Conservation (phyloP, 805 yeast species). For the Metschnikowia rubicola region DNA sequence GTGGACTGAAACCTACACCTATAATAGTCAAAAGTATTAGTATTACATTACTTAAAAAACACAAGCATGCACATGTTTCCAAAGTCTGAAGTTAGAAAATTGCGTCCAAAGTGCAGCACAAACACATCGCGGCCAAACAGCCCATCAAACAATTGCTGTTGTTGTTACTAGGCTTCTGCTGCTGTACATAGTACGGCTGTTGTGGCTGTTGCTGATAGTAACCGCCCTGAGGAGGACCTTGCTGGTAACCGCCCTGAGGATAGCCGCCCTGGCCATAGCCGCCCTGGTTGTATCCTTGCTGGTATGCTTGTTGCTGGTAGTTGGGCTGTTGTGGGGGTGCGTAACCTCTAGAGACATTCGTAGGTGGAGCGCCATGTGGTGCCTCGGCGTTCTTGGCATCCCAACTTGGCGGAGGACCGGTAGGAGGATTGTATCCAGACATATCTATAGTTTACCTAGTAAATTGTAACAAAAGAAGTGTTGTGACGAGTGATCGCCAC, state of each 20-base stretch:
- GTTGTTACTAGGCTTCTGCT: constrained; percentile 27
- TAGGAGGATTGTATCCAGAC: constrained; percentile 24
- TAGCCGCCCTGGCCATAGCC: constrained; percentile 13
- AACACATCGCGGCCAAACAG: constrained; percentile 39
- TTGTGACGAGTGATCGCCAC: background rate
- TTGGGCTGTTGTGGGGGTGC: constrained; percentile 16
- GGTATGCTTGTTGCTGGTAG: constrained; percentile 15
- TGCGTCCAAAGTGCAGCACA: constrained; percentile 35
- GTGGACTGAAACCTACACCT: background rate
- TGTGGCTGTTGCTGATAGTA: constrained; percentile 36
- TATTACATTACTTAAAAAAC: background rate
- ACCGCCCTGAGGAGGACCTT: constrained; percentile 27
- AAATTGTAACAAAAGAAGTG: background rate
- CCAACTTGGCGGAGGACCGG: constrained; percentile 30
- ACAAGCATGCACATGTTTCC: background rate
- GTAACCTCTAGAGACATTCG: constrained; percentile 21
- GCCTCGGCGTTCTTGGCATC: constrained; percentile 15
- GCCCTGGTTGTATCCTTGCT: constrained; percentile 10
- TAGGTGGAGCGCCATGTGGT: constrained; percentile 15
- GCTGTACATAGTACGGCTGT: constrained; percentile 44
- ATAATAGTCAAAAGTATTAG: too few species aligned
- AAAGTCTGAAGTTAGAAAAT: constrained; percentile 16
- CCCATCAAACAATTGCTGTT: constrained; percentile 36
- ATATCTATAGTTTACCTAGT: constrained; percentile 1
- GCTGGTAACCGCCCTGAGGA: constrained; percentile 17